Evolutionary conservation across 2,329 filamentous ascomycete genomes (phyloP), one percentile per base, ranked within the genome.

Genomic region (Fusarium graminum): DNA sequence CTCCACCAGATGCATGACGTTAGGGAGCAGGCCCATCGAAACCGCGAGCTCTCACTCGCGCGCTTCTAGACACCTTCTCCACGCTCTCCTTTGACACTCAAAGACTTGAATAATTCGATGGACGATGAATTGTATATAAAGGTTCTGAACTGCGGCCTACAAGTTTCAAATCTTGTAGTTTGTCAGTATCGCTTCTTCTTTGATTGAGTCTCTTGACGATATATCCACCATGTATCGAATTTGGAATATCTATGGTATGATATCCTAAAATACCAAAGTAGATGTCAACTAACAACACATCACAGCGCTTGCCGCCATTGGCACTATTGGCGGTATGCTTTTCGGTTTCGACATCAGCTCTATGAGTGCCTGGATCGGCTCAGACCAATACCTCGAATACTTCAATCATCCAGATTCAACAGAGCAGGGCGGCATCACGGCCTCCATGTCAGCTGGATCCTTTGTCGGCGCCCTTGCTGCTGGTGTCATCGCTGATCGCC

Each of bases 341-440:
- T 85, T 85, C 66, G 83, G 83, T 57, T 87, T 87, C 73, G 85
- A 87, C 63, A 85, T 87, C 59, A 82, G 81, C 28, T 86, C 84
- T 57, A 87, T 87, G 82, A 83, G 82, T 16, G 85, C 84, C 57
- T 86, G 86, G 71, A 83, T 86, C 61, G 82, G 81, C 28, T 82
- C 82, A 13, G 64, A 79, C 7, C 79, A 83, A 54, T 87, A 86
- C 69, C 78, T 83, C 53, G 78, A 81, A 3, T 86, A 82, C 76
- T 87, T 86, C 74, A 71, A 82, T 75, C 77, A 80, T 19, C 82
- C 83, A 0, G 75, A 75, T 10, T 79, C 78, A 22, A 75, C 79
- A n/a, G 72, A 75, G 14, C 82, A 85, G 63, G 83, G 82, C 30
- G 82, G 81, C 47, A 85, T 85, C 67, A 82, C 81, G 2, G 81